Conservation (phyloP, 2,329 filamentous ascomycete genomes). For the Colletotrichum tropicale region DNA sequence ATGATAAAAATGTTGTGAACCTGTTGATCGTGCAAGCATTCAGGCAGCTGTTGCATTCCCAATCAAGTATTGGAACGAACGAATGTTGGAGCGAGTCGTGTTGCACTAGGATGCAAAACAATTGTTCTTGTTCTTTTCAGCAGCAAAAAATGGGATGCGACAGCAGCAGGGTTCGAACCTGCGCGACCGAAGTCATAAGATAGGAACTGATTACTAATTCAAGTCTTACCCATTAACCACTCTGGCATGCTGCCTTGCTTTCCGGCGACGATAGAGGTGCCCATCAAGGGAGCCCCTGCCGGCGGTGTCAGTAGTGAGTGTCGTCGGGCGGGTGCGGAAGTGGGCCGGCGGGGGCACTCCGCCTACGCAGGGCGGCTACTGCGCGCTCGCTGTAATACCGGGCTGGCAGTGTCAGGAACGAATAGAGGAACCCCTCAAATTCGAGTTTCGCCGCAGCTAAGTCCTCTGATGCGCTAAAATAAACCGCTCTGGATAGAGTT, state of each 20-base stretch:
- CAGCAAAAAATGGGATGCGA: background rate
- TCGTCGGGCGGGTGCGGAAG: background rate
- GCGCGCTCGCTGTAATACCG: background rate
- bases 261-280: rapidly evolving
- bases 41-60: background rate
- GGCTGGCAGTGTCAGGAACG: background rate
- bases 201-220: background rate
- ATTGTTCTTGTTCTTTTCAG: too few relatives aligned
- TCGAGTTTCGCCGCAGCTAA: background rate
- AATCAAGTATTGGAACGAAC: background rate
- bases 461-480: background rate
- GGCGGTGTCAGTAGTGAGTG: background rate
- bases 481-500: background rate
- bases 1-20: background rate
- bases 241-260: slow-evolving; percentile 16
- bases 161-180: slow-evolving; percentile 23
- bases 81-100: background rate
- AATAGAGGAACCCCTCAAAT: background rate
- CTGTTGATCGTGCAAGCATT: background rate
- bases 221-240: slow-evolving; percentile 21
- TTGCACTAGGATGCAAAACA: background rate
- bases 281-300: background rate
- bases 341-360: background rate
- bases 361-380: background rate
- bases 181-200: slow-evolving; percentile 18